A percentile compares a stretch with the other conserved stretches of the same genome.
Evolutionary conservation across 331 rosid genomes (phyloP).

Genomic region (Erythrophleum ivorense): DNA sequence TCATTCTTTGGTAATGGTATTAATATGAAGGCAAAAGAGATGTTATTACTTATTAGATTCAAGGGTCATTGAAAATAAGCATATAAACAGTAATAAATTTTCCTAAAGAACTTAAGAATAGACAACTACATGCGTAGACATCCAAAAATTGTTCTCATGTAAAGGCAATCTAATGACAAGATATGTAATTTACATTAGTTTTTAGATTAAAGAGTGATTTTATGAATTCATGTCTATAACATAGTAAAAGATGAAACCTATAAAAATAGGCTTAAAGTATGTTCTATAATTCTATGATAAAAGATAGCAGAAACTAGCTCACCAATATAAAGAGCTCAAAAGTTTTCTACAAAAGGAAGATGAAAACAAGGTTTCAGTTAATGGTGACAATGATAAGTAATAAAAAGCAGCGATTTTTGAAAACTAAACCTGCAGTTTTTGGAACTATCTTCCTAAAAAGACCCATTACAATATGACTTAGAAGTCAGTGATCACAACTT

Average conservation of each 20-base stretch:
- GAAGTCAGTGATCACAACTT: constrained; percentile 35
- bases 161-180: constrained; percentile 21
- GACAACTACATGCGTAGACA: constrained; percentile 4
- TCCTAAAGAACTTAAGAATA: constrained; percentile 9
- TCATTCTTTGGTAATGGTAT: neutral
- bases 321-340: constrained; percentile 97
- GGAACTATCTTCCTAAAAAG: constrained; percentile 95
- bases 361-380: constrained; percentile 37
- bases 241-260: constrained; percentile 22
- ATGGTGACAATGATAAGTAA: constrained; percentile 22
- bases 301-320: constrained; percentile 39
- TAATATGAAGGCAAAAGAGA: constrained; percentile 13
- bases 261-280: neutral
- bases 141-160: neutral
- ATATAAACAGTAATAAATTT: constrained; percentile 1
- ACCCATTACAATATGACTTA: constrained; percentile 92
- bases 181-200: constrained; percentile 17
- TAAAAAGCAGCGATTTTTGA: constrained; percentile 7
- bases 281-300: constrained; percentile 10
- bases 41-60: neutral
- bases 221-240: constrained; percentile 26
- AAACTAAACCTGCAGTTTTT: constrained; percentile 79
- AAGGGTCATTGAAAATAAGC: constrained; percentile 9
- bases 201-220: neutral
- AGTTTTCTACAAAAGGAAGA: constrained; percentile 77